Evolutionary conservation across 371 early-diverging fungal genomes (phyloP), one percentile per base, ranked within the genome.

Genomic region (Mucor piriformis): DNA sequence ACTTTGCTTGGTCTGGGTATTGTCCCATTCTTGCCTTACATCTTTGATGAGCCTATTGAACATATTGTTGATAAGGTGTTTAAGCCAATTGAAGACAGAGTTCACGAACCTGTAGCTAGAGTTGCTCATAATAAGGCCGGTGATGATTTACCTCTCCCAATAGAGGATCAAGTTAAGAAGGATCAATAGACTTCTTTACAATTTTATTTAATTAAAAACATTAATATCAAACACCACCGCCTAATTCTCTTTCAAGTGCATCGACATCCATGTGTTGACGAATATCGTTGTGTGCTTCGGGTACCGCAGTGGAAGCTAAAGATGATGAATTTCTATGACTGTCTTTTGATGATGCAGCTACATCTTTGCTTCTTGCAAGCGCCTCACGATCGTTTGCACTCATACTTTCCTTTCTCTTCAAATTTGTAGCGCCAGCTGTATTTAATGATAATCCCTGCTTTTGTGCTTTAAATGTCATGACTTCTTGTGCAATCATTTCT

Each of bases 401-500:
- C 27, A 72, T 62, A 68, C 79, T 81, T 29, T 81, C 74, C 53
- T 73, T 81, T 69, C 81, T 69, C 52, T 72, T 68, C 58, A 81
- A 59, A 46, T 66, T 81, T 6, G 81, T 67, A 62, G 73, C 56
- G 23, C 37, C n/a, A n/a, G n/a, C 51, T 16, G 43, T 54, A 20
- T 69, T 58, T 27, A 64, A 38, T 69, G 67, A 47, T 49, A 55
- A 59, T 60, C 62, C 63, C 51, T 76, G 69, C 59, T 76, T 81
- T 49, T 65, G 65, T 54, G 70, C 64, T 54, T 88, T 88, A 69
- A 81, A 88, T 42, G 82, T 77, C 80, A 88, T 84, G 34, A 95
- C 93, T 66, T 97, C 95, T 61, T 90, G 84, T 13, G 92, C 91
- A 72, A 97, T 95, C 88, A 93, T 54, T 54, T 54, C 44, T 50